Base-by-base conservation (phyloP, 345 rosid genomes). In the Corchorus capsularis region DNA sequence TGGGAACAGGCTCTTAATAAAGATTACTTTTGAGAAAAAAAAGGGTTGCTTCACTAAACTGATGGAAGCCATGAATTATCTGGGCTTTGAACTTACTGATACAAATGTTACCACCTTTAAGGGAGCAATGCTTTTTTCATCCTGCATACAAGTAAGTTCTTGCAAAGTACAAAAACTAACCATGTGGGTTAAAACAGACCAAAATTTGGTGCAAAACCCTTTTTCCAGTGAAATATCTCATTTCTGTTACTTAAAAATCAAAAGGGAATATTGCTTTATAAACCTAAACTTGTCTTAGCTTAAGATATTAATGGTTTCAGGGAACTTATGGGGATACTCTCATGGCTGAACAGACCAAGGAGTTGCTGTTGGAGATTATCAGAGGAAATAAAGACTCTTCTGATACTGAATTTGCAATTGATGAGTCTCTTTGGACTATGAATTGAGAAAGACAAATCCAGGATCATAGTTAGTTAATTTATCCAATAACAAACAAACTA, bases 1-100 rank as follows among this genome's bases (percentile, higher is more conserved):
- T 61, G 90, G 83, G 69, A 81, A 83, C 19, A 92, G 85, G 81
- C 78, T 84, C 45, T 88, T 94, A 96, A 85, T 93, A 52, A 96
- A 89, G 90, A 88, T 96, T 20, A 49, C 81, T 27, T 62, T 85
- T 35, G 87, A 81, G 86, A 91, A 90, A 82, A 91, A 73, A 80
- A 68, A 16, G 50, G 89, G 94, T 12, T 75, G 84, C n/a, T 87
- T 96, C 83, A 82, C 90, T 10, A 86, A 77, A 76, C 76, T 91
- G 80, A 63, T 92, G 72, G 97, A 93, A 70, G 85, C 84, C 69
- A 79, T 91, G 83, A 78, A 72, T 69, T 76, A 34, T 54, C 66
- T 84, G 8, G 97, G 97, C 27, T 67, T 93, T 15, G 91, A 89
- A 79, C 82, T 88, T 43, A 80, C 75, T 60, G 96, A 96, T 55